Conservation (phyloP, 768 basidiomycete genomes). For the Auricularia sp. region DNA sequence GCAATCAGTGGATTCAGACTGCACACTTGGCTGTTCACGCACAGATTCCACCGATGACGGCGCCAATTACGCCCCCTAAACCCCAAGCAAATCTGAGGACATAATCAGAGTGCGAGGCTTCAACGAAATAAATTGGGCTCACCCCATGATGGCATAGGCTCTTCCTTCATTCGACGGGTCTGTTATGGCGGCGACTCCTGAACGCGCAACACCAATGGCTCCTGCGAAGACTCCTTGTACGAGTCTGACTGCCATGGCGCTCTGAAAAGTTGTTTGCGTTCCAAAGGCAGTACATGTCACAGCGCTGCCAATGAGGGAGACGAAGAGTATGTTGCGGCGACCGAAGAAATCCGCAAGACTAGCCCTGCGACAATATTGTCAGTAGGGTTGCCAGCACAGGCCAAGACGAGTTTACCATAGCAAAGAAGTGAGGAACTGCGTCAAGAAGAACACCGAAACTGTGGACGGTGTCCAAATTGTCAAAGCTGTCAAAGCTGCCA, state of each 20-base stretch:
- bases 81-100: slow-evolving; percentile 80
- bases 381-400: too few species aligned
- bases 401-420: slow-evolving; percentile 67
- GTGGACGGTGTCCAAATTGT: background rate
- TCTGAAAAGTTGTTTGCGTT: slow-evolving; percentile 58
- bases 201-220: slow-evolving; percentile 91
- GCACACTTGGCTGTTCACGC: slow-evolving; percentile 20
- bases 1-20: background rate
- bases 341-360: slow-evolving; percentile 81
- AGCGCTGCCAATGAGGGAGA: slow-evolving; percentile 79
- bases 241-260: slow-evolving; percentile 76
- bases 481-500: background rate
- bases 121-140: slow-evolving; percentile 6
- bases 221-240: slow-evolving; percentile 89
- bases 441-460: slow-evolving; percentile 85
- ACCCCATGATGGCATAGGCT: slow-evolving; percentile 91
- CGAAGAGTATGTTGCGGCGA: slow-evolving; percentile 68
- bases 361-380: too few species aligned
- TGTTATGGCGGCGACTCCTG: slow-evolving; percentile 79
- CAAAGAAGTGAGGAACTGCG: slow-evolving; percentile 90
- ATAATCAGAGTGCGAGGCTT: background rate
- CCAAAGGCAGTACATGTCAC: slow-evolving; percentile 70
- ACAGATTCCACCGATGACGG: slow-evolving; percentile 79
- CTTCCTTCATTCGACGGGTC: slow-evolving; percentile 88
- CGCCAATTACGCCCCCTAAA: slow-evolving; percentile 86